These are phyloP conservation scores for Neonectria punicea DNA, from an alignment of 2,329 filamentous ascomycete species.

Conservation along the genomic window DNA sequence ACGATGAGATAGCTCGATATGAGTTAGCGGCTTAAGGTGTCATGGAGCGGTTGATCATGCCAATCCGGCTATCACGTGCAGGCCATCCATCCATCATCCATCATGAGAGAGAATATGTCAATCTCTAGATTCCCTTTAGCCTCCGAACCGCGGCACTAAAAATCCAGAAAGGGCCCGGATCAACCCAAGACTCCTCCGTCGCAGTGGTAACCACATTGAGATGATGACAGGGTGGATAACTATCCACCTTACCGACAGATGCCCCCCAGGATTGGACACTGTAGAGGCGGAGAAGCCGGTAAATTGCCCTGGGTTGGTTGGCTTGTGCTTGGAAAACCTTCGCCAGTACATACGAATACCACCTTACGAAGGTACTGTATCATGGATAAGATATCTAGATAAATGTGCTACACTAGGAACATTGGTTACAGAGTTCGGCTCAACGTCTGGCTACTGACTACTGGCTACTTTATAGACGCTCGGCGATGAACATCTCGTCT, in stretches of 20 bases:
- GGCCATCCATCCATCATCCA: background rate
- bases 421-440: background rate
- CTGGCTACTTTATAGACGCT: background rate
- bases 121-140: background rate
- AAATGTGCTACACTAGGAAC: too few relatives aligned
- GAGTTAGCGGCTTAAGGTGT: slow-evolving; percentile 20
- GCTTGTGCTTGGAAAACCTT: slow-evolving; percentile 1
- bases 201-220: slow-evolving; percentile 22
- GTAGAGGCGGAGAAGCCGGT: background rate
- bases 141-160: background rate
- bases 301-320: background rate
- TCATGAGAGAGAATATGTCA: too few relatives aligned
- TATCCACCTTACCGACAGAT: background rate
- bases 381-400: background rate
- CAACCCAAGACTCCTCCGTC: slow-evolving; percentile 9
- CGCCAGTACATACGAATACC: background rate
- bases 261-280: background rate
- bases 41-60: slow-evolving; percentile 6
- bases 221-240: background rate
- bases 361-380: background rate
- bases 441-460: too few relatives aligned
- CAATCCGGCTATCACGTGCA: slow-evolving; percentile 6
- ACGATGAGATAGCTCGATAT: slow-evolving; percentile 8
- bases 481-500: too few relatives aligned
- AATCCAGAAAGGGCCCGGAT: background rate